phyloP scores from a whole-genome alignment of 495 filamentous ascomycete genomes.

The Beverwykella pulmonaria region DNA sequence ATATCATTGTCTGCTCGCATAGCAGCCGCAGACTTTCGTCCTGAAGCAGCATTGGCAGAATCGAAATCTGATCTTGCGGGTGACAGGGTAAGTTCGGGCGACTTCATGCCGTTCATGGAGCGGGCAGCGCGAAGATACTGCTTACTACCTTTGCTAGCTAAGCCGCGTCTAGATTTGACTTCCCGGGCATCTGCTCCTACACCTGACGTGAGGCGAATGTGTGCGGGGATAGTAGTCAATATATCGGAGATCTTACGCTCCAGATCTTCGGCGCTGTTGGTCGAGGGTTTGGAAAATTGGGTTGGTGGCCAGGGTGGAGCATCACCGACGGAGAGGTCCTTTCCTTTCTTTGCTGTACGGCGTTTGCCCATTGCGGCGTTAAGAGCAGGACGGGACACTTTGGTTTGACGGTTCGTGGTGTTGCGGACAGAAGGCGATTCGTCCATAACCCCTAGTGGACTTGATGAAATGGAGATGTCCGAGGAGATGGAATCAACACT shows the following conservation, averaged over 20 bases:
- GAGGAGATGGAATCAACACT: conserved; percentile 29
- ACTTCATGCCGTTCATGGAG: conserved; percentile 33
- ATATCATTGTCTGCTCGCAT: conserved; percentile 27
- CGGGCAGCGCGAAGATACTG: conserved; percentile 31
- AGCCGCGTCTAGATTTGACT: conserved; percentile 11
- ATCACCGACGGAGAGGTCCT: conserved; percentile 9
- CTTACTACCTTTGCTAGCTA: conserved; percentile 21
- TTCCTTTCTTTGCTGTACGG: conserved; percentile 14
- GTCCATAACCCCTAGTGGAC: conserved; percentile 23
- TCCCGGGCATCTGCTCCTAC: conserved; percentile 45
- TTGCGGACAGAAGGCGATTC: conserved; percentile 38
- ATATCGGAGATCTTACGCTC: conserved; percentile 86
- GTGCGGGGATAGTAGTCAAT: conserved; percentile 74
- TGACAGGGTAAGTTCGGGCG: conserved; percentile 38
- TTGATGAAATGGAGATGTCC: conserved; percentile 27
- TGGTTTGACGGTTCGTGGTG: conserved; percentile 26
- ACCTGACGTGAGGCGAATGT: conserved; percentile 71
- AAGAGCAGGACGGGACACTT: conserved; percentile 32
- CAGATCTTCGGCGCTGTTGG: conserved; percentile 58
- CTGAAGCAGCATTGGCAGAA: conserved; percentile 28
- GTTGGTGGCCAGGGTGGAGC: conserved; percentile 35
- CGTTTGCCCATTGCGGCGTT: conserved; percentile 45
- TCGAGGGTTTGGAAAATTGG: conserved; percentile 18
- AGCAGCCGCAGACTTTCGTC: conserved; percentile 24
- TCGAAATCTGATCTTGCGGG: conserved; percentile 30